Evolutionary conservation across 371 early-diverging fungal species (phyloP).

Genomic region (Rhizopus microsporus): DNA sequence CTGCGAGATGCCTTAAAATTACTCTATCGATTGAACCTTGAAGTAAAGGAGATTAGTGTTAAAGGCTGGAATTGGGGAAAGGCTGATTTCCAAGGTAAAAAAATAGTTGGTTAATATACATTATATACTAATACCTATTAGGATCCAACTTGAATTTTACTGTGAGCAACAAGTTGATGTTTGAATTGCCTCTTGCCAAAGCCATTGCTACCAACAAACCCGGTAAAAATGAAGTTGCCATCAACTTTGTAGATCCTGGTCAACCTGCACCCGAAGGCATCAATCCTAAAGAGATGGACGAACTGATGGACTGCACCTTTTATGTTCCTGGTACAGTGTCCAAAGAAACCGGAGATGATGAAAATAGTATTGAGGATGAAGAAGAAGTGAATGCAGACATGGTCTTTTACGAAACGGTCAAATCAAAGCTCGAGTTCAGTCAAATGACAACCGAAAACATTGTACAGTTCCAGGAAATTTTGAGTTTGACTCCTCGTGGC

Average conservation of each 20-base stretch:
- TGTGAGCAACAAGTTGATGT: constrained; percentile 81
- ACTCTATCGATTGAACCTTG: constrained; percentile 74
- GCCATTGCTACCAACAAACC: constrained; percentile 89
- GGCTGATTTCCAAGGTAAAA: constrained; percentile 76
- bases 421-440: constrained; percentile 87
- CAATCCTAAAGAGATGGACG: constrained; percentile 64
- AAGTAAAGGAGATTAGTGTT: constrained; percentile 81
- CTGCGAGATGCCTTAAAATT: constrained; percentile 68
- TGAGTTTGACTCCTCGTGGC: constrained; percentile 93
- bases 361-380: constrained; percentile 64
- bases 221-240: constrained; percentile 89
- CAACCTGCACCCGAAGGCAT: constrained; percentile 58
- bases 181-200: constrained; percentile 89
- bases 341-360: constrained; percentile 55
- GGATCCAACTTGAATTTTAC: constrained; percentile 80
- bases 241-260: constrained; percentile 83
- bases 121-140: constrained; percentile 6
- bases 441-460: constrained; percentile 87
- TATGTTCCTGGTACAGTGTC: constrained; percentile 88
- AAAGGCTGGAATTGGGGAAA: constrained; percentile 98
- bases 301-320: constrained; percentile 91
- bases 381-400: constrained; percentile 77
- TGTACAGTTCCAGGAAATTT: constrained; percentile 85
- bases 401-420: constrained; percentile 90
- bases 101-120: neutral